A percentile compares a stretch with the other conserved stretches of the same genome.
Evolutionary conservation across 108 stramenopile species (phyloP).

Genomic region (Craspedostauros australis): DNA sequence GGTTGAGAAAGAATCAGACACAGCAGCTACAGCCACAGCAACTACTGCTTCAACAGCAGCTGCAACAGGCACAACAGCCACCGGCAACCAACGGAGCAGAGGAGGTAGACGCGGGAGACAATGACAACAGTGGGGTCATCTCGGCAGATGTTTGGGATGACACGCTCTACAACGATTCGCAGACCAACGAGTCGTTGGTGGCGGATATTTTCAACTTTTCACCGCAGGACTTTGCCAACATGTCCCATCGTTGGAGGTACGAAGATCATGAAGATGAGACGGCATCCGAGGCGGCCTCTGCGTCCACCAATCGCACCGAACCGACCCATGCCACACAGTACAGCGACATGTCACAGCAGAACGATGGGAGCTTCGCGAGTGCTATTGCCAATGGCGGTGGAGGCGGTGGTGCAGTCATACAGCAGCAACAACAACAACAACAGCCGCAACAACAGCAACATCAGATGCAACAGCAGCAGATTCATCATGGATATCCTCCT

Average conservation of each 20-base stretch:
- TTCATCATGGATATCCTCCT: background rate
- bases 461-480: background rate
- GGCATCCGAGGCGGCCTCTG: too few species aligned
- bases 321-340: too few species aligned
- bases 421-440: slow-evolving; percentile 1
- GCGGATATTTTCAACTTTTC: slow-evolving; percentile 33
- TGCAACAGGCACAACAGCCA: too few species aligned
- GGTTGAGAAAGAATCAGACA: too few species aligned
- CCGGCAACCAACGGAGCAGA: background rate
- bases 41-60: too few species aligned
- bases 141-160: slow-evolving; percentile 30
- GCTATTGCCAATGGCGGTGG: too few species aligned
- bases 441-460: background rate
- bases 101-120: background rate
- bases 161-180: slow-evolving; percentile 18
- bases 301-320: too few species aligned
- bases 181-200: slow-evolving; percentile 33
- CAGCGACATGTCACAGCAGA: too few species aligned
- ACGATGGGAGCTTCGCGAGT: too few species aligned
- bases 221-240: slow-evolving; percentile 26
- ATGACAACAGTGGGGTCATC: slow-evolving; percentile 6
- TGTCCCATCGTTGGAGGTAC: background rate
- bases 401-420: too few species aligned
- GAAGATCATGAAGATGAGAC: too few species aligned
- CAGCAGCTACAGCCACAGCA: too few species aligned